phyloP scores from a whole-genome alignment of 148 eudicot genomes.

The Rhododendron mucronatum region DNA sequence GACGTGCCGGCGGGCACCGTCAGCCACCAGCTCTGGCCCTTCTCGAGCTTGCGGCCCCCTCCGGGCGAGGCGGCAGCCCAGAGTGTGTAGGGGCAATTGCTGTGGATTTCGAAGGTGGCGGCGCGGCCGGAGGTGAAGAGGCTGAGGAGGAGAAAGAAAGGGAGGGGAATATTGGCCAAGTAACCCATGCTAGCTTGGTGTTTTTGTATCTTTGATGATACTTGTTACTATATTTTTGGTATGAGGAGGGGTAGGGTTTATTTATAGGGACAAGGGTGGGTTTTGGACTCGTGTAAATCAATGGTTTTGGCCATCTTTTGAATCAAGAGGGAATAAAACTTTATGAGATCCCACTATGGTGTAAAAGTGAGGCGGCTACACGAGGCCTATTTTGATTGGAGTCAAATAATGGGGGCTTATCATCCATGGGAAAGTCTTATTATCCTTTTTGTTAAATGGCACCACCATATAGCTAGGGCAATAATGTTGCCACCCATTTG shows the following conservation, averaged over 20 bases:
- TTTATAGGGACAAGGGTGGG: slow-evolving; percentile 8
- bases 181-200: not conserved
- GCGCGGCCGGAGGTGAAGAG: slow-evolving; percentile 24
- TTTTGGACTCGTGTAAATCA: slow-evolving; percentile 12
- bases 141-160: slow-evolving; percentile 15
- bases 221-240: not conserved
- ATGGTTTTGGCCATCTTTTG: not conserved
- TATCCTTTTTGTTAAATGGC: not conserved
- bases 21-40: slow-evolving; percentile 23
- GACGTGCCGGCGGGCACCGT: slow-evolving; percentile 14
- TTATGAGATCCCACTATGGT: not conserved
- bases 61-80: slow-evolving; percentile 53
- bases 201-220: not conserved
- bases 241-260: not conserved
- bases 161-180: not conserved
- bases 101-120: slow-evolving; percentile 32
- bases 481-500: not conserved
- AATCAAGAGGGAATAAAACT: not conserved
- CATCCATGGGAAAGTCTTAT: not conserved
- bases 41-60: slow-evolving; percentile 23
- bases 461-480: not conserved
- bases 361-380: not conserved
- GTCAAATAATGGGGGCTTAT: too few relatives aligned
- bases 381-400: not conserved
- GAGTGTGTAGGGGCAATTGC: slow-evolving; percentile 50